Conservation (phyloP, 31 red algal species). For the Asparagopsis taxiformis region DNA sequence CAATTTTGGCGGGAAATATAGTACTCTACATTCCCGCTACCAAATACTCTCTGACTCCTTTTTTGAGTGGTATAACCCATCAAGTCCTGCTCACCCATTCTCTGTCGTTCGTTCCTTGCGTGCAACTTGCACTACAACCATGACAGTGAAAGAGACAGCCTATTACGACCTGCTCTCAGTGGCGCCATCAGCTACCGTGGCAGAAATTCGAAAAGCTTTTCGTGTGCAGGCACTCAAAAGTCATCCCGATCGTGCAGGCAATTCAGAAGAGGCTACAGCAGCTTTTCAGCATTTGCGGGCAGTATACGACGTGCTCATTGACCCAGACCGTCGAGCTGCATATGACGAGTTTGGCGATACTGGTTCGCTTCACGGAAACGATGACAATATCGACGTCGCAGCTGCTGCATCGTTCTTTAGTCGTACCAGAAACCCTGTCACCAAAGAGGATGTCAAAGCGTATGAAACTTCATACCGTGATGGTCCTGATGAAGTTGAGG, state of each 20-base stretch:
- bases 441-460: constrained; percentile 59
- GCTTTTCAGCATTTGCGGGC: constrained; percentile 86
- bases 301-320: constrained; percentile 81
- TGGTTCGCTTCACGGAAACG: constrained; percentile 25
- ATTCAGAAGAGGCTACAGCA: constrained; percentile 43
- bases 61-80: background rate
- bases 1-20: no score
- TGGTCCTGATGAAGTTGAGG: constrained; percentile 71
- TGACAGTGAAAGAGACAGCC: constrained; percentile 38
- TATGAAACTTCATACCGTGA: constrained; percentile 70
- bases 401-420: constrained; percentile 47
- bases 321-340: constrained; percentile 72
- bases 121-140: constrained; percentile 1
- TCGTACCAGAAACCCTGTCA: constrained; percentile 16
- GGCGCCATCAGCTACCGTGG: constrained; percentile 29
- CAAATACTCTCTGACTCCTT: background rate
- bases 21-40: no score
- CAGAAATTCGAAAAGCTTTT: constrained; percentile 82
- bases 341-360: constrained; percentile 79
- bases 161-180: constrained; percentile 82
- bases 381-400: constrained; percentile 37
- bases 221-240: constrained; percentile 72
- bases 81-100: no score
- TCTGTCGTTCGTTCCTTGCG: no score
- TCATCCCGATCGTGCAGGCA: constrained; percentile 80